A percentile compares a stretch with the other conserved stretches of the same genome.
Evolutionary conservation across 495 filamentous ascomycete species (phyloP).

Genomic region (Tuber brumale): DNA sequence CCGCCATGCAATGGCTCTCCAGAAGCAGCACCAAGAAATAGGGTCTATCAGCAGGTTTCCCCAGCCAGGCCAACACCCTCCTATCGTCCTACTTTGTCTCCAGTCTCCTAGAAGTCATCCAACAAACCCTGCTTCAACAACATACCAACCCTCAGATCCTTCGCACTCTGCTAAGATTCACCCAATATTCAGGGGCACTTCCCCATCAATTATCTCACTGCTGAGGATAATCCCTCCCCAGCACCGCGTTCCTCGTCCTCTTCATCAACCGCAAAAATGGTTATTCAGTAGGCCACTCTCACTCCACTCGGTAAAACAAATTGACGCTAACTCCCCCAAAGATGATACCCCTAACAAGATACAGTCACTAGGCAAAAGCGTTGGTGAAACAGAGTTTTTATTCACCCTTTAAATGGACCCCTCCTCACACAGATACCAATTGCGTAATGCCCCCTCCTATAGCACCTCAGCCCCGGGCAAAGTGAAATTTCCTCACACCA

Average conservation of each 20-base stretch:
- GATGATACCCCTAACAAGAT: not conserved
- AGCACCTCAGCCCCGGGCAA: too few relatives aligned
- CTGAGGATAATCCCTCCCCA: not conserved
- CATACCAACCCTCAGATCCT: not conserved
- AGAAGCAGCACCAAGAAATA: slow-evolving; percentile 14
- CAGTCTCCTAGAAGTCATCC: slow-evolving; percentile 33
- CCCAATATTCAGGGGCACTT: not conserved
- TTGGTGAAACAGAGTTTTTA: too few relatives aligned
- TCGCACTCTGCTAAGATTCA: not conserved
- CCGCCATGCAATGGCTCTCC: not conserved
- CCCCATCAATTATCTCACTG: not conserved
- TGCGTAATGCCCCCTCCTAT: too few relatives aligned
- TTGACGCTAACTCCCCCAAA: not conserved
- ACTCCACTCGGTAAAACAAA: not conserved
- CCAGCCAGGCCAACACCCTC: slow-evolving; percentile 20
- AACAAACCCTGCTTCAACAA: slow-evolving; percentile 17
- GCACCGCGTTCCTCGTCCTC: not conserved
- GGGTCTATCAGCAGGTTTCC: slow-evolving; percentile 21
- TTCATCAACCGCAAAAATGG: not conserved
- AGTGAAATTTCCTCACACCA: too few relatives aligned
- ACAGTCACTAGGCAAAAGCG: not conserved
- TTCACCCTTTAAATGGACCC: too few relatives aligned
- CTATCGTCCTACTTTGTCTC: slow-evolving; percentile 35
- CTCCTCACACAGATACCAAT: too few relatives aligned
- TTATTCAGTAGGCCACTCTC: not conserved